Base-by-base conservation (phyloP, 805 yeast genomes). In the Saccharomycopsis babjevae region DNA sequence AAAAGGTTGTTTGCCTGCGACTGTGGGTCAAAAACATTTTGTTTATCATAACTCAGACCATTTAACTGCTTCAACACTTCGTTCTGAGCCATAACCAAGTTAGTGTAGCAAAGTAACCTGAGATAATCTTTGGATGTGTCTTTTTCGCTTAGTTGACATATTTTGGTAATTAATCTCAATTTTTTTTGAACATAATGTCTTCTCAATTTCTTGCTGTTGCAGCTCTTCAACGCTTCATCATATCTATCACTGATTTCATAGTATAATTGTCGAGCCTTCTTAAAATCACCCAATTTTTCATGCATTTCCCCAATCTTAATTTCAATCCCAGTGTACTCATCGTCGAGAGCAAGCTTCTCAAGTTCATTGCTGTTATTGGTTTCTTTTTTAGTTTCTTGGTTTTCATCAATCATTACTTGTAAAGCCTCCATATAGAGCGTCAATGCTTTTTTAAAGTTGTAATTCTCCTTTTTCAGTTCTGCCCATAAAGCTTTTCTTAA, bases 321-420 rank as follows among this genome's bases (percentile, higher is more conserved):
- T 68, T 92, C 96, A 59, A 93, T 82, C 0, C 97, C 97, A 0
- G 97, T 92, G 71, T 88, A 92, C 68, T 88, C 93, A 68, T 89
- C 94, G 61, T 83, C 77, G 38, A 87, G 67, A 64, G 82, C 80
- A 73, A 89, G 70, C 0, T 77, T 78, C 55, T 62, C 54, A 46
- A 46, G 15, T 13, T 34, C 38, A 34, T 8, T 34, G 10, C 15
- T 13, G 6, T 83, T 72, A 10, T 11, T 5, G 2, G 5, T 13
- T 20, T 10, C 10, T 11, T 7, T 5, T 46, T 46, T 22, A 15
- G 34, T 22, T 11, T 22, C 32, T 25, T 46, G 3, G 10, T 46
- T 8, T 25, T 25, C 30, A 32, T 77, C 74, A 42, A 83, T 79
- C 46, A 90, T 85, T 64, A 81, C 79, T 34, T 82, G 77, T 32